Evolutionary conservation across 306 rosid species (phyloP).

Genomic region (Pachyrhizus erosus): DNA sequence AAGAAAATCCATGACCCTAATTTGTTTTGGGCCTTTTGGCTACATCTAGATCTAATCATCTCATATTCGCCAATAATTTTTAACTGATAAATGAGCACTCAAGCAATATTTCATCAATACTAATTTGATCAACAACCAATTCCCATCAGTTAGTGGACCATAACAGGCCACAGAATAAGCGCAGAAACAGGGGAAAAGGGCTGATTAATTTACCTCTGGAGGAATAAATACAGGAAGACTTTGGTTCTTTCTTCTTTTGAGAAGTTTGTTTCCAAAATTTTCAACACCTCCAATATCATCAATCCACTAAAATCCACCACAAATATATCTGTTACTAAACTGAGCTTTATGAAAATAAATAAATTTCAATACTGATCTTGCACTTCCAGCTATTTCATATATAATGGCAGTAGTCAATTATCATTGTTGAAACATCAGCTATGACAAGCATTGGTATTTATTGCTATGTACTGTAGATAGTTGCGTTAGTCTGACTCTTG

Average conservation of each 20-base stretch:
- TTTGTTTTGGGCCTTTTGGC: background rate
- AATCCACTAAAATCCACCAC: slow-evolving; percentile 71
- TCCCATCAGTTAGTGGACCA: slow-evolving; percentile 29
- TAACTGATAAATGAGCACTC: slow-evolving; percentile 17
- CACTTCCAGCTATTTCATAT: background rate
- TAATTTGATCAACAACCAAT: slow-evolving; percentile 27
- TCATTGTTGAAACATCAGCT: slow-evolving; percentile 16
- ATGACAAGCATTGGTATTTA: slow-evolving; percentile 5
- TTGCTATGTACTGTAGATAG: slow-evolving; percentile 4
- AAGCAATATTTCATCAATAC: slow-evolving; percentile 21
- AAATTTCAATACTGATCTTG: slow-evolving; percentile 21
- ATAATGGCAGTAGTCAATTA: slow-evolving; percentile 32
- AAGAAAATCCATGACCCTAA: background rate
- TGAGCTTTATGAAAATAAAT: background rate
- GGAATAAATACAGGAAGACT: slow-evolving; percentile 84
- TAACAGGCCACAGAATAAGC: slow-evolving; percentile 16
- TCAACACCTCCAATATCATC: slow-evolving; percentile 90
- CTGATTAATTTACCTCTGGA: slow-evolving; percentile 68
- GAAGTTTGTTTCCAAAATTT: slow-evolving; percentile 70
- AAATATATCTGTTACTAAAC: slow-evolving; percentile 27
- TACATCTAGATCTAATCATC: slow-evolving; percentile 13
- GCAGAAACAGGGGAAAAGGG: slow-evolving; percentile 19
- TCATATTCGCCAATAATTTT: slow-evolving; percentile 4
- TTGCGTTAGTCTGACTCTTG: background rate
- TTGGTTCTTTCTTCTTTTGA: slow-evolving; percentile 66